These are phyloP conservation scores for Mitragyna speciosa DNA, from an alignment of 257 asterid genomes.

Conservation along the genomic window DNA sequence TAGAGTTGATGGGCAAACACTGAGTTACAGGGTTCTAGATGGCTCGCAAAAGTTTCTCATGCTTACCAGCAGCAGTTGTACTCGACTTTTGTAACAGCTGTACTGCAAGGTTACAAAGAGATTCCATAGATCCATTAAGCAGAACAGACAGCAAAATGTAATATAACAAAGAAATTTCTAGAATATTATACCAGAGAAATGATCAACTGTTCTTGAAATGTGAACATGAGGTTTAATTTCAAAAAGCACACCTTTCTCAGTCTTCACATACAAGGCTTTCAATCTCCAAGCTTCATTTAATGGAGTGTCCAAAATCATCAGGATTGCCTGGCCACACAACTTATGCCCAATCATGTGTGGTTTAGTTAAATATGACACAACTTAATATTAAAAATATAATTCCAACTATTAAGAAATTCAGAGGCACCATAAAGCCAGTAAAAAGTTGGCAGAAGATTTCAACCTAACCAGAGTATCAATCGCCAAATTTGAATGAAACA, in stretches of 20 bases:
- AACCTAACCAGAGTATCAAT: background rate
- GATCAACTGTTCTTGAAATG: constrained; percentile 84
- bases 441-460: background rate
- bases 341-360: background rate
- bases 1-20: constrained; percentile 70
- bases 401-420: background rate
- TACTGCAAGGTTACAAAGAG: constrained; percentile 40
- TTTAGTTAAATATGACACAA: background rate
- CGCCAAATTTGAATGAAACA: background rate
- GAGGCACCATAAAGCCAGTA: background rate
- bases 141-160: background rate
- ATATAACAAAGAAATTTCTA: background rate
- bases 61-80: constrained; percentile 65
- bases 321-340: constrained; percentile 59
- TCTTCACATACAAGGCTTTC: constrained; percentile 83
- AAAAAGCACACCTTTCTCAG: constrained; percentile 73
- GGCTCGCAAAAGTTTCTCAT: constrained; percentile 72
- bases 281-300: constrained; percentile 75
- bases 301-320: constrained; percentile 76
- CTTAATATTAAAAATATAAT: background rate
- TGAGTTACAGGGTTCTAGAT: constrained; percentile 79
- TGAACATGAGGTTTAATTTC: constrained; percentile 85
- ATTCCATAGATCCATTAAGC: background rate
- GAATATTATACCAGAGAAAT: constrained; percentile 63
- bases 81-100: constrained; percentile 75